Base-by-base conservation (phyloP, 306 rosid genomes). In the Parietaria judaica region DNA sequence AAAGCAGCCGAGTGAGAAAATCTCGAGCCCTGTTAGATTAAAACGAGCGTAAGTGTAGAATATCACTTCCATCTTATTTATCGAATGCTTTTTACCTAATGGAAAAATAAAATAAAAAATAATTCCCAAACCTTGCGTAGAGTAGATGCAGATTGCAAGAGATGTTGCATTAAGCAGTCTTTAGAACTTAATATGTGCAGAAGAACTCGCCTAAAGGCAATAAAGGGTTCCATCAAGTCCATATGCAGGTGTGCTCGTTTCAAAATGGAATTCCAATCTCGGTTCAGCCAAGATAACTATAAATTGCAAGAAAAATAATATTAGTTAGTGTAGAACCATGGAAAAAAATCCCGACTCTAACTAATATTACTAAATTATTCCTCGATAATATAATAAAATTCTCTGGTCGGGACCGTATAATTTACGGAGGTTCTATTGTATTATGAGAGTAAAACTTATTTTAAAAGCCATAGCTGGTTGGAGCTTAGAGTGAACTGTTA, bases 1-100 rank as follows among this genome's bases (percentile, higher is more conserved):
- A 90, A 86, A 37, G 86, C 86, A 61, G 98, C 96, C 38, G 96
- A 95, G 74, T 85, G 95, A 80, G 98, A 87, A 74, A 80, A 87
- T 74, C 98, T 85, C 64, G 78, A 81, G 44, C 96, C 95, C 98
- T 91, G 80, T 53, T 61, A 72, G 76, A 79, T 58, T 66, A 58
- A 65, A 47, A 66, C 60, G 11, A 51, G 11, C 44, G 11, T 39
- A 11, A 23, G 31, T 23, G 31, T 23, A 23, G 31, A 23, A 23
- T 23, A 23, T 23, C 31, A 23, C 31, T 23, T 23, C 31, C 31
- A 23, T 23, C 31, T 23, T 23, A 23, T 23, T 23, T 23, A 23
- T 23, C 49, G 75, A 16, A 41, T 36, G 58, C 44, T 70, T 44
- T 31, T 8, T 8, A 47, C 23, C 60, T 57, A 50, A 61, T 66